A percentile compares a stretch with the other conserved stretches of the same genome.
phyloP scores from a whole-genome alignment of 164 flowering plant genomes.

The Vitis amurensis region DNA sequence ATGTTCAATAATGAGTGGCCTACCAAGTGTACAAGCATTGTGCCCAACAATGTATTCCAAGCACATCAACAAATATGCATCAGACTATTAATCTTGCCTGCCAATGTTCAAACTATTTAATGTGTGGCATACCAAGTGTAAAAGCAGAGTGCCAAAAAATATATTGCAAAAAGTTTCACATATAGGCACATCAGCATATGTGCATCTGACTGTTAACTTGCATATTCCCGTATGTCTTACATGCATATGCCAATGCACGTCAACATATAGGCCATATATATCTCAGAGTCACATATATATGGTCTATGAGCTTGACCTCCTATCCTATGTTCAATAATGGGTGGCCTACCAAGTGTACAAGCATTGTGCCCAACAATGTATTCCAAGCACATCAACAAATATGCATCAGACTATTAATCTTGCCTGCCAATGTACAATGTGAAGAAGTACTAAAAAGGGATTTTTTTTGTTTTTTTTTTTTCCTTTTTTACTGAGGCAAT shows the following conservation, averaged over 20 bases:
- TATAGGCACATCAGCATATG: too few species aligned
- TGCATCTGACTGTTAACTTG: too few species aligned
- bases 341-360: neutral
- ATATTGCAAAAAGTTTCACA: too few species aligned
- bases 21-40: neutral
- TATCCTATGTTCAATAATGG: neutral
- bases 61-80: neutral
- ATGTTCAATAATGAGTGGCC: neutral
- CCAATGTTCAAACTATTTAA: neutral
- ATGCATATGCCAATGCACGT: too few species aligned
- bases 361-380: neutral
- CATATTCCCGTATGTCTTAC: too few species aligned
- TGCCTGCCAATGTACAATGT: neutral
- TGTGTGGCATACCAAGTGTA: too few species aligned
- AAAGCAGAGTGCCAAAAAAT: too few species aligned
- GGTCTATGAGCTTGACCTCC: neutral
- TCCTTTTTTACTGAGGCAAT: neutral
- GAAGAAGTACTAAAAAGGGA: neutral
- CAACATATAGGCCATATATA: too few species aligned
- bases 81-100: neutral
- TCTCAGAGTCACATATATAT: too few species aligned
- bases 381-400: neutral
- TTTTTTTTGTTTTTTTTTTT: neutral
- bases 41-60: neutral
- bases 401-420: constrained; percentile 1